Conservation (phyloP, 2,329 filamentous ascomycete genomes). For the Boeremia lycopersici region DNA sequence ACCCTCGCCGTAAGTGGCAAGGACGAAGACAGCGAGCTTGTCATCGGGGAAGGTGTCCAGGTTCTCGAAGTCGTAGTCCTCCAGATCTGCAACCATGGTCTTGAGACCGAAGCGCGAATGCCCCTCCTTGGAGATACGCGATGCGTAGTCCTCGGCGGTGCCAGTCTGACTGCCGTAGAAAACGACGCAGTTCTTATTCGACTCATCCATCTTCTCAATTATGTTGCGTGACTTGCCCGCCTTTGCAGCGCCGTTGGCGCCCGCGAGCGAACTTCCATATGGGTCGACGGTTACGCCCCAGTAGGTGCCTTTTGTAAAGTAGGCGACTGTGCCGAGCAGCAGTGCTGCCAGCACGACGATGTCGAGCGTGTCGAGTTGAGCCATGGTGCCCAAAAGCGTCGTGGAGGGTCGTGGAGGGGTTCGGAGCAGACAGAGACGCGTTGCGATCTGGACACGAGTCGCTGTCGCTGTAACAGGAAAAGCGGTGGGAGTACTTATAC, state of each 20-base stretch:
- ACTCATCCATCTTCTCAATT: slow-evolving; percentile 93
- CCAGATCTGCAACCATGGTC: slow-evolving; percentile 97
- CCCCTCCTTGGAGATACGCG: slow-evolving; percentile 93
- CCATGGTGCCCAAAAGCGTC: slow-evolving; percentile 66
- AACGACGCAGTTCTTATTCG: slow-evolving; percentile 94
- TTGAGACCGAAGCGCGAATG: slow-evolving; percentile 94
- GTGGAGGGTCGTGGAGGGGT: slow-evolving; percentile 16
- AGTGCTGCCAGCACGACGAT: slow-evolving; percentile 86
- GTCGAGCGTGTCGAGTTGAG: slow-evolving; percentile 95
- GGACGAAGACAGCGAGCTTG: slow-evolving; percentile 91
- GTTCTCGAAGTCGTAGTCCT: slow-evolving; percentile 97
- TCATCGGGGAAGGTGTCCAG: slow-evolving; percentile 86
- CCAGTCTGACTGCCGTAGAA: slow-evolving; percentile 99
- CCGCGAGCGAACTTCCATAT: slow-evolving; percentile 77
- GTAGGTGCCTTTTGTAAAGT: slow-evolving; percentile 96
- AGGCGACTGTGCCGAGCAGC: slow-evolving; percentile 85
- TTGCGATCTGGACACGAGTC: slow-evolving; percentile 28
- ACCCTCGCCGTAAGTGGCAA: slow-evolving; percentile 97
- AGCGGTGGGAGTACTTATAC: slow-evolving; percentile 37
- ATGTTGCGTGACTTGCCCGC: slow-evolving; percentile 89
- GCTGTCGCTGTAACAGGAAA: slow-evolving; percentile 32
- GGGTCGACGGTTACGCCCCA: slow-evolving; percentile 91
- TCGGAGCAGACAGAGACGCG: slow-evolving; percentile 20
- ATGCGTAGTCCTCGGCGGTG: slow-evolving; percentile 97
- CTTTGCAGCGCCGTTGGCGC: slow-evolving; percentile 69